Conservation (phyloP, 176 grass and related monocot species). For the Oryza coarctata region DNA sequence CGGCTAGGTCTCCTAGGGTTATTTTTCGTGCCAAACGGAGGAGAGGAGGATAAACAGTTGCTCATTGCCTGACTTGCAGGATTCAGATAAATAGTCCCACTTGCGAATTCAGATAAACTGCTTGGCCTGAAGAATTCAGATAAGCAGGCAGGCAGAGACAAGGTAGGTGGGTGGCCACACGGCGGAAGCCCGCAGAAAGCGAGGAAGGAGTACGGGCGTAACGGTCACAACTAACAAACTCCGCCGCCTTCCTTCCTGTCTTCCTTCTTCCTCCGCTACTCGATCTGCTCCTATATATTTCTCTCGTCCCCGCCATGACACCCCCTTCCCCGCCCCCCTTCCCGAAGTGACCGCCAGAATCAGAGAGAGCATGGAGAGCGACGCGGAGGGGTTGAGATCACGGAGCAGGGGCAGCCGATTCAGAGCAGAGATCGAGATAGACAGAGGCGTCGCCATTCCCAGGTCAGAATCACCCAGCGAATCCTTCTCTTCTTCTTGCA, state of each 20-base stretch:
- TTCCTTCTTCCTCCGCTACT: background rate
- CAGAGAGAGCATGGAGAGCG: background rate
- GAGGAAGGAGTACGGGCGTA: background rate
- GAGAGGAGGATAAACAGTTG: no score
- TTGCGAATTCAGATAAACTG: no score
- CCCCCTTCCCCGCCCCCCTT: background rate
- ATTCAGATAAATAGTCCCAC: no score
- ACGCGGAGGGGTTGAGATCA: background rate
- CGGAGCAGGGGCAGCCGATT: constrained; percentile 13
- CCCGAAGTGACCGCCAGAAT: background rate
- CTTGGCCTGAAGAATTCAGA: no score
- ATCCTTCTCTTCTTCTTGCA: background rate
- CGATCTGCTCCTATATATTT: background rate
- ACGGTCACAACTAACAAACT: constrained; percentile 22
- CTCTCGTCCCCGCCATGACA: background rate
- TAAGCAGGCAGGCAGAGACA: no score
- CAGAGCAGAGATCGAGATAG: constrained; percentile 47
- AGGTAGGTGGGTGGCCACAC: no score
- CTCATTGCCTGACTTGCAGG: no score
- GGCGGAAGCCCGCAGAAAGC: background rate
- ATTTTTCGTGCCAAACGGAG: no score
- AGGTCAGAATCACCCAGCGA: constrained; percentile 27
- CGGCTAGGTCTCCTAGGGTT: no score
- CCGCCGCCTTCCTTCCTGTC: background rate
- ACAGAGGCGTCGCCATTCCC: constrained; percentile 19